A percentile compares a stretch with the other conserved stretches of the same genome.
phyloP scores from a whole-genome alignment of 257 asterid species.

The Solanum peruvianum region DNA sequence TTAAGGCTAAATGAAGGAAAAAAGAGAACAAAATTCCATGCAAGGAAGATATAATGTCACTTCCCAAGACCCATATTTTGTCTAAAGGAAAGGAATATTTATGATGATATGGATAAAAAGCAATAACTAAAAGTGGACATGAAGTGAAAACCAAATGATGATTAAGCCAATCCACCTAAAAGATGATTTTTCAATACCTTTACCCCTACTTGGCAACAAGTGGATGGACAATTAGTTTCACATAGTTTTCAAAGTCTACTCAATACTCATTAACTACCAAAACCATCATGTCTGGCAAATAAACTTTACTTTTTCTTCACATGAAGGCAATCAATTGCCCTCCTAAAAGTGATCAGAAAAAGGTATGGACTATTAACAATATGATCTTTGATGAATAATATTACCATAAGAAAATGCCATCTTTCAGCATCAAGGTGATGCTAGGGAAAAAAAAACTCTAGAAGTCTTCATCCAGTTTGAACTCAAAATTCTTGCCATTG shows the following conservation, averaged over 20 bases:
- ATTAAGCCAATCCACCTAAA: constrained; percentile 4
- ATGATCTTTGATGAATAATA: background rate
- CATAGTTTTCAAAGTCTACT: background rate
- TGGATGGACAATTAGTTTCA: background rate
- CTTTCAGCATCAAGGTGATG: constrained; percentile 9
- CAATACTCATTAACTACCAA: background rate
- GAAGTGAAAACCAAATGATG: constrained; percentile 6
- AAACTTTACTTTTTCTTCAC: background rate
- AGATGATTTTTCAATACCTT: background rate
- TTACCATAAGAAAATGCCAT: background rate
- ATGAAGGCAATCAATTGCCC: background rate
- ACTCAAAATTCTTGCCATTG: constrained; percentile 34
- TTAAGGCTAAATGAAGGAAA: background rate
- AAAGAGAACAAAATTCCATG: background rate
- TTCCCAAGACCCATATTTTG: background rate
- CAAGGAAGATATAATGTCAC: background rate
- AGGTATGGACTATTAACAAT: background rate
- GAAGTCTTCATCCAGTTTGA: constrained; percentile 69
- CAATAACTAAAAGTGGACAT: background rate
- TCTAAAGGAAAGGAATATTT: background rate
- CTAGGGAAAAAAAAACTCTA: constrained; percentile 8
- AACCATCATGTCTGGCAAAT: background rate
- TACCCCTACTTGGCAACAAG: background rate
- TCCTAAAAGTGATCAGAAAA: background rate
- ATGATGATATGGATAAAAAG: constrained; percentile 11